A percentile compares a stretch with the other conserved stretches of the same genome.
Evolutionary conservation across 2,329 filamentous ascomycete genomes (phyloP).

Genomic region (Pseudocercospora ulei): DNA sequence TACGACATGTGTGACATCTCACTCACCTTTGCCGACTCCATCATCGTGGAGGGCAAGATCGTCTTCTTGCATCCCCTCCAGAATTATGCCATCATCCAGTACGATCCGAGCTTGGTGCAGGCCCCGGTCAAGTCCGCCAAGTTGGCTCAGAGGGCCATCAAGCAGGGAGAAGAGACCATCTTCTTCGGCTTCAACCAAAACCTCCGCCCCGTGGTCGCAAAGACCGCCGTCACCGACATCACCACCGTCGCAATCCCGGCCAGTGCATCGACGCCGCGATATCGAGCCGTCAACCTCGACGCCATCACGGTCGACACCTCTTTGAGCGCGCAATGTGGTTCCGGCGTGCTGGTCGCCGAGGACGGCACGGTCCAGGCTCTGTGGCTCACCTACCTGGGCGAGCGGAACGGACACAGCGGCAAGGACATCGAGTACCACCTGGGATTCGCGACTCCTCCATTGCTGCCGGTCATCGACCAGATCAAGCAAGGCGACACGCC

Average conservation of each 20-base stretch:
- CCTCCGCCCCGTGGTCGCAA: slow-evolving; percentile 80
- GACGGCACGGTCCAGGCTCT: slow-evolving; percentile 89
- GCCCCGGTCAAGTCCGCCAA: slow-evolving; percentile 84
- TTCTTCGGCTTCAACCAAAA: slow-evolving; percentile 99
- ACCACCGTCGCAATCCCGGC: slow-evolving; percentile 94
- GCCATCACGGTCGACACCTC: slow-evolving; percentile 95
- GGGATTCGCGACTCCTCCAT: slow-evolving; percentile 75
- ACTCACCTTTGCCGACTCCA: slow-evolving; percentile 90
- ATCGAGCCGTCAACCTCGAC: slow-evolving; percentile 89
- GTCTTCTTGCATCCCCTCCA: slow-evolving; percentile 93
- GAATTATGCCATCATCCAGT: slow-evolving; percentile 92
- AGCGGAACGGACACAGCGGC: slow-evolving; percentile 65
- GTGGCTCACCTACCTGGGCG: slow-evolving; percentile 94
- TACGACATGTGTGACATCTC: slow-evolving; percentile 96
- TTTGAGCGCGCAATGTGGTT: slow-evolving; percentile 82
- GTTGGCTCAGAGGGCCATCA: slow-evolving; percentile 70
- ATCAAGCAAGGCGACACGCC: slow-evolving; percentile 72
- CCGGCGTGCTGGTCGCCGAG: slow-evolving; percentile 79
- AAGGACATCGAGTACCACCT: slow-evolving; percentile 96
- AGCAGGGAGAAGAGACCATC: slow-evolving; percentile 85
- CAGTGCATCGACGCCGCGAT: slow-evolving; percentile 80
- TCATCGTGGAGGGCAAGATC: slow-evolving; percentile 87
- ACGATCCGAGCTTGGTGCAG: slow-evolving; percentile 85
- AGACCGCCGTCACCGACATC: slow-evolving; percentile 92
- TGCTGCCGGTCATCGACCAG: slow-evolving; percentile 78